These are phyloP conservation scores for Mycena polygramma DNA, from an alignment of 768 basidiomycete genomes.

Conservation along the genomic window DNA sequence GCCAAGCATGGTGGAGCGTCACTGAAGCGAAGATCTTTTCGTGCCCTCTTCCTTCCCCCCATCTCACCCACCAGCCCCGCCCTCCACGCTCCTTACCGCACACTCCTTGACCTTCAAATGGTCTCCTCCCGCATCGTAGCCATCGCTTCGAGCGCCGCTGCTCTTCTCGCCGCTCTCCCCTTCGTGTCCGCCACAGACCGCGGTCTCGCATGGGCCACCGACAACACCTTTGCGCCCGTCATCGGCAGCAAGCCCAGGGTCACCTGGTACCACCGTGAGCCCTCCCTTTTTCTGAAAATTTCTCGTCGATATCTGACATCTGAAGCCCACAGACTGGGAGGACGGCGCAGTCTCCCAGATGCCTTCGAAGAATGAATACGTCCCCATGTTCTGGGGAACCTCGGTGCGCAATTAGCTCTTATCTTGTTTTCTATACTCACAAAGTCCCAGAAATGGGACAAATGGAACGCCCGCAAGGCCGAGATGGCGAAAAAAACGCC, in stretches of 20 bases:
- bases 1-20: no score
- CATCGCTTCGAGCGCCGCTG: no score
- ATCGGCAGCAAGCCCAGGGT: constrained; percentile 18
- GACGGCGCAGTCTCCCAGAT: constrained; percentile 29
- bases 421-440: background rate
- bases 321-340: constrained; percentile 23
- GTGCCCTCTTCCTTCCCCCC: no score
- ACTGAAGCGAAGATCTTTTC: no score
- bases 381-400: constrained; percentile 34
- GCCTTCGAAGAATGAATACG: constrained; percentile 24
- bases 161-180: background rate
- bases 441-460: constrained; percentile 25
- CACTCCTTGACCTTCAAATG: no score
- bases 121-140: no score
- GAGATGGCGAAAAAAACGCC: constrained; percentile 26
- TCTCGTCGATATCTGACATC: background rate
- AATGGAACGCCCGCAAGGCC: constrained; percentile 16
- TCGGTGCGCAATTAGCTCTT: background rate
- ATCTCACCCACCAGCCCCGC: no score
- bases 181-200: constrained; percentile 1
- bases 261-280: constrained; percentile 31
- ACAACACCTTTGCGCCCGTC: constrained; percentile 24
- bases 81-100: no score
- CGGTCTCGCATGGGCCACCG: constrained; percentile 33
- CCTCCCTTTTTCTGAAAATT: background rate